Conservation (phyloP, 495 filamentous ascomycete species). For the Penicillium macrosclerotiorum region DNA sequence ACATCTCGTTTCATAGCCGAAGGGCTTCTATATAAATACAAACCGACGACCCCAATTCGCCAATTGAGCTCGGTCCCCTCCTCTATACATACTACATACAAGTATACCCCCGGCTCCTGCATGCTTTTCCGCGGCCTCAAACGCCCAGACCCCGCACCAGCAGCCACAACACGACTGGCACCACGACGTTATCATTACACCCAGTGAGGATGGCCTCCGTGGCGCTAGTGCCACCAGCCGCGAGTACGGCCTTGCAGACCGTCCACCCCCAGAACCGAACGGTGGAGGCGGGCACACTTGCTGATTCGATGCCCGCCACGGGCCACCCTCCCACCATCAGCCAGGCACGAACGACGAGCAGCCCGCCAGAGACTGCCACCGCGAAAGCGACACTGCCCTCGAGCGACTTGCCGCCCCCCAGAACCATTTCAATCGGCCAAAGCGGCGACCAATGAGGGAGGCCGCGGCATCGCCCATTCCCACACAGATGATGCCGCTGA, state of each 20-base stretch:
- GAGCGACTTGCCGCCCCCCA: constrained; percentile 96
- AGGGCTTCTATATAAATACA: too few species aligned
- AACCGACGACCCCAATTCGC: too few species aligned
- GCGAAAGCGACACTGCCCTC: constrained; percentile 89
- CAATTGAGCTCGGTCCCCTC: background rate
- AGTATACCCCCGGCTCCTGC: constrained; percentile 5
- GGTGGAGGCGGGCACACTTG: constrained; percentile 13
- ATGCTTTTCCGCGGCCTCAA: constrained; percentile 41
- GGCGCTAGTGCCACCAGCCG: constrained; percentile 78
- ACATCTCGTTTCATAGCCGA: too few species aligned
- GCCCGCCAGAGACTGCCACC: constrained; percentile 69
- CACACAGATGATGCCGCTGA: constrained; percentile 88
- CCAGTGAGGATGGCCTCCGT: constrained; percentile 95
- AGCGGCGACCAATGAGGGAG: constrained; percentile 85
- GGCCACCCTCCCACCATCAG: constrained; percentile 71
- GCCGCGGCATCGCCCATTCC: constrained; percentile 95
- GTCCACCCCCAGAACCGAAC: constrained; percentile 37
- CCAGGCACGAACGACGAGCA: constrained; percentile 73
- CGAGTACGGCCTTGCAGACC: constrained; percentile 59
- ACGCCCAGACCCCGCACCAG: constrained; percentile 76
- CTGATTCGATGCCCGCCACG: constrained; percentile 26
- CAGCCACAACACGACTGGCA: constrained; percentile 92
- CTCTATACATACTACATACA: background rate
- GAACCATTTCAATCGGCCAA: constrained; percentile 85
- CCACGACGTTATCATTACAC: constrained; percentile 97